Evolutionary conservation across 1,139 yeast genomes (phyloP), one percentile per base, ranked within the genome.

Genomic region (Debaryomycetaceae sp.): DNA sequence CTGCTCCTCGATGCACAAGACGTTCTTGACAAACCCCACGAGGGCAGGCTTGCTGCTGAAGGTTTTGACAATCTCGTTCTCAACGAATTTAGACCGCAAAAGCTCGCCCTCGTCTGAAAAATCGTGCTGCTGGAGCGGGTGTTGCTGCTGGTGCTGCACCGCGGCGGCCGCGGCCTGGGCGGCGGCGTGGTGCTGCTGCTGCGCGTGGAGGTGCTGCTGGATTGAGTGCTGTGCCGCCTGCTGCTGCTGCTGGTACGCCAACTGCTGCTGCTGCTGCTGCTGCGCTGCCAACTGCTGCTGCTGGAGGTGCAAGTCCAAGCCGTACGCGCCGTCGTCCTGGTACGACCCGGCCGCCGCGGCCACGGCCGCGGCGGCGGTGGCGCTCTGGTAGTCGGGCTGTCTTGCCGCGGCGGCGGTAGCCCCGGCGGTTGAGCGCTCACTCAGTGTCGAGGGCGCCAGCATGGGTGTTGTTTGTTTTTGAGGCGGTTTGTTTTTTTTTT

Each of bases 11-110:
- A 58, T 61, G 38, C 65, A 61, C 35, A 68, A 59, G 22, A 54
- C 56, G 26, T 56, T 56, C 45, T 67, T 67, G 25, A 68, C 73
- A 42, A 50, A 67, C 42, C 60, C 59, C 30, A 67, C 71, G 41
- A 68, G 50, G 21, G 64, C 70, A 18, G 51, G 52, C 49, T 67
- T 68, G 43, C 57, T 54, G 16, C 58, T 46, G 42, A 68, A 68
- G 4, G 72, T 64, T 49, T 65, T 64, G 49, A 68, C 66, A 30
- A 67, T 61, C 42, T 66, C 73, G 40, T 65, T 65, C 39, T 67
- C 73, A 32, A 57, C 52, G 42, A 50, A 67, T 36, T 60, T 48
- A 9, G 66, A 60, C 3, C 33, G 27, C 20, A 38, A 28, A 3
- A 30, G 25, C 20, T 32, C 30, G 9, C 40, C 38, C 16, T 34